Evolutionary conservation across 768 basidiomycete species (phyloP).

Genomic region (Xanthoconium stramineum): DNA sequence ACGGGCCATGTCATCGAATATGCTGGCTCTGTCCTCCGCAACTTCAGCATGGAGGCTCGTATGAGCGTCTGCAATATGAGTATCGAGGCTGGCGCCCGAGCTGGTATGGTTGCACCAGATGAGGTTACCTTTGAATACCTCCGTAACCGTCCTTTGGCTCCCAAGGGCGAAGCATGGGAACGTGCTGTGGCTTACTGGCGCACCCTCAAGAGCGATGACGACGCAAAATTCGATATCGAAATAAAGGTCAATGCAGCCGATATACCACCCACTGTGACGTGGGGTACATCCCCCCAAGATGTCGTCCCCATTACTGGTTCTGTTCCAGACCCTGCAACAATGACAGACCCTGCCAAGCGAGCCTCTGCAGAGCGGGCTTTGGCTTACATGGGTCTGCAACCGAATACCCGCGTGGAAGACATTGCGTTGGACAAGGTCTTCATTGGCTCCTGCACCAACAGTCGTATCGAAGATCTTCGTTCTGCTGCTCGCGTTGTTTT

Average conservation of each 20-base stretch:
- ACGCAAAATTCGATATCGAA: conserved; percentile 81
- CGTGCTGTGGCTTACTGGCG: conserved; percentile 83
- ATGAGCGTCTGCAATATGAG: conserved; percentile 96
- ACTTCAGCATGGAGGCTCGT: conserved; percentile 85
- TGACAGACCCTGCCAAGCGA: conserved; percentile 62
- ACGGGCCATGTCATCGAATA: conserved; percentile 92
- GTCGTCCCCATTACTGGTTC: conserved; percentile 77
- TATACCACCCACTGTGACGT: conserved; percentile 87
- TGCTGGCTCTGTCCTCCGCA: conserved; percentile 82
- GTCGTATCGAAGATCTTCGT: conserved; percentile 89
- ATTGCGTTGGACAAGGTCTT: conserved; percentile 86
- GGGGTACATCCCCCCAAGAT: conserved; percentile 93
- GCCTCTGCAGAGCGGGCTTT: conserved; percentile 72
- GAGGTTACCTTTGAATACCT: conserved; percentile 85
- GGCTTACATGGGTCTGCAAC: conserved; percentile 80
- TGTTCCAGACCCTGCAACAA: conserved; percentile 72
- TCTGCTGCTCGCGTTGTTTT: conserved; percentile 75
- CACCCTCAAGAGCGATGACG: conserved; percentile 73
- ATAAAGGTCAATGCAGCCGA: conserved; percentile 78
- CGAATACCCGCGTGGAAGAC: conserved; percentile 77
- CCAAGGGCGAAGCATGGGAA: conserved; percentile 85
- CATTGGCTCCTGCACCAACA: conserved; percentile 93
- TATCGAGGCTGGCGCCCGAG: conserved; percentile 89
- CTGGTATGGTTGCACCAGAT: conserved; percentile 91
- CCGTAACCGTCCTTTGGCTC: conserved; percentile 73